These are phyloP conservation scores for Pseudogymnoascus sp. DNA, from an alignment of 2,329 filamentous ascomycete species.

Conservation along the genomic window DNA sequence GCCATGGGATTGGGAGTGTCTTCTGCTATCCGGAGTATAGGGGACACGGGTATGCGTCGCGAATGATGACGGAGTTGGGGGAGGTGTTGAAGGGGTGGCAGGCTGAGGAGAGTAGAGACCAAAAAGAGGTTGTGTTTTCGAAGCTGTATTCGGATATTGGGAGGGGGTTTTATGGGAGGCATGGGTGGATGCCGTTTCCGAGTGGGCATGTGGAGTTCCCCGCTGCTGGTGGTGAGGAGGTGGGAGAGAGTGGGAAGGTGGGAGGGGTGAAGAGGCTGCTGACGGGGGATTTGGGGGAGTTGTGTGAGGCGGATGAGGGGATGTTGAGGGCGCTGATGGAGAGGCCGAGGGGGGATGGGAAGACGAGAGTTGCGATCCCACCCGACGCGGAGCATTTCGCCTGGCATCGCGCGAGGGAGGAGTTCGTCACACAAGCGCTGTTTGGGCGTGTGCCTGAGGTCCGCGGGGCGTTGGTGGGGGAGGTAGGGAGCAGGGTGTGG, in stretches of 20 bases:
- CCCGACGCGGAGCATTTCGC: constrained; percentile 60
- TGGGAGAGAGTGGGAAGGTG: constrained; percentile 6
- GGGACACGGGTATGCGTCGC: constrained; percentile 66
- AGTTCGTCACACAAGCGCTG: constrained; percentile 62
- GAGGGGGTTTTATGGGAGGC: constrained; percentile 67
- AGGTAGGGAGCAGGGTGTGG: constrained; percentile 56
- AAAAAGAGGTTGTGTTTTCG: constrained; percentile 50
- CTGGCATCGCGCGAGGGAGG: constrained; percentile 77
- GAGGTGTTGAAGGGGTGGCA: constrained; percentile 45
- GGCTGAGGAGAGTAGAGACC: constrained; percentile 34
- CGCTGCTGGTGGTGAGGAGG: constrained; percentile 23
- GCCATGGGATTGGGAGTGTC: constrained; percentile 74
- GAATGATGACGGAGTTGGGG: constrained; percentile 64
- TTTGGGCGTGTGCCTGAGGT: constrained; percentile 47
- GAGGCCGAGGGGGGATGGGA: constrained; percentile 30
- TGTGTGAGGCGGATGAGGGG: constrained; percentile 58
- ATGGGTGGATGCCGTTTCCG: constrained; percentile 68
- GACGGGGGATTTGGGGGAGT: constrained; percentile 49
- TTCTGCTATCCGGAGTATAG: constrained; percentile 61
- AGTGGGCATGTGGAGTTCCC: constrained; percentile 64
- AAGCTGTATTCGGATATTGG: constrained; percentile 84
- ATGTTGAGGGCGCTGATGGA: constrained; percentile 49
- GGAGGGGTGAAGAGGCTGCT: constrained; percentile 42
- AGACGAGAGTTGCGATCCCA: constrained; percentile 54
- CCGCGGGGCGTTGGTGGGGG: constrained; percentile 61